phyloP scores from a whole-genome alignment of 202 grass and related monocot species.

The Hordeum pubiflorum region DNA sequence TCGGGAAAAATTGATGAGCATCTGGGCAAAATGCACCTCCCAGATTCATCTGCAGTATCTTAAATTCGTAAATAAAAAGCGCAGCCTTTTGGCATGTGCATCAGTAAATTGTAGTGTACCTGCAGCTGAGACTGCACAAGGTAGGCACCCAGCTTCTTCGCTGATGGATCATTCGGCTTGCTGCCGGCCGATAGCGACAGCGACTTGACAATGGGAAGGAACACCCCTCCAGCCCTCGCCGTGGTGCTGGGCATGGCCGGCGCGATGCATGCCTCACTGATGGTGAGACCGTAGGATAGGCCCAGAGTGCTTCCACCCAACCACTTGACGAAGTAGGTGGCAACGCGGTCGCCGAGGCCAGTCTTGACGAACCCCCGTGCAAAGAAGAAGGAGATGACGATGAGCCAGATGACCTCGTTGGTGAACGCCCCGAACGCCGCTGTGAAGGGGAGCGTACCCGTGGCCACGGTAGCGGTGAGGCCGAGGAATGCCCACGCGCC shows the following conservation, averaged over 20 bases:
- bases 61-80: background rate
- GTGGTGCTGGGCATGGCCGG: constrained; percentile 92
- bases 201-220: constrained; percentile 81
- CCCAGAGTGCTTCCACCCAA: constrained; percentile 72
- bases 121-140: constrained; percentile 80
- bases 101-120: constrained; percentile 33
- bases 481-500: constrained; percentile 91
- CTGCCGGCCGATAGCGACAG: constrained; percentile 64
- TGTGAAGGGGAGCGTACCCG: constrained; percentile 65
- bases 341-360: constrained; percentile 78
- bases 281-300: constrained; percentile 72
- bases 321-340: constrained; percentile 86
- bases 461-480: constrained; percentile 63
- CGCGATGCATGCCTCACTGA: constrained; percentile 76
- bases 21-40: background rate
- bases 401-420: constrained; percentile 94
- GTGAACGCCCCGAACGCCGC: constrained; percentile 71
- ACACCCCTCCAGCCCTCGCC: constrained; percentile 80
- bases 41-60: background rate
- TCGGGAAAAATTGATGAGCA: background rate
- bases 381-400: constrained; percentile 98
- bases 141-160: constrained; percentile 71
- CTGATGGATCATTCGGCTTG: constrained; percentile 65
- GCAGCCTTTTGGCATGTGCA: background rate
- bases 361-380: constrained; percentile 88